Evolutionary conservation across 805 yeast genomes (phyloP).

Genomic region (Candida endomychidarum): DNA sequence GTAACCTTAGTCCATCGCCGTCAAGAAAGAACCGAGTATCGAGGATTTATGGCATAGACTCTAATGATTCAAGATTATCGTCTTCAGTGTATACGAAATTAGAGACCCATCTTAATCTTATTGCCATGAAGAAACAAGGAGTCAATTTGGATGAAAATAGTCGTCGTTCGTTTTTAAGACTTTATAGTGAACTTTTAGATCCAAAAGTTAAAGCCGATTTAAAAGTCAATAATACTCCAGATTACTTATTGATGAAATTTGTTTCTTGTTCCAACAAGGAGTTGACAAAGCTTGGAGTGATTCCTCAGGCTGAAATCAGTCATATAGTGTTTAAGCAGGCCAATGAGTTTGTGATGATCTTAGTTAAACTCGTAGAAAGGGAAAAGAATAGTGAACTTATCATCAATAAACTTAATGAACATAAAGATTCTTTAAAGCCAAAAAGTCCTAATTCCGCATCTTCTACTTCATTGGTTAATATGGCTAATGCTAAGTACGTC

Average conservation of each 20-base stretch:
- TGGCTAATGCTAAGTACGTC: conserved; percentile 22
- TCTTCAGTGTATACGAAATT: conserved; percentile 37
- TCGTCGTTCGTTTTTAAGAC: conserved; percentile 57
- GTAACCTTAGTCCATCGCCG: conserved; percentile 5
- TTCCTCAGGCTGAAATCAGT: conserved; percentile 29
- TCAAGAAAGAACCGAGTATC: conserved; percentile 12
- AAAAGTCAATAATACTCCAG: conserved; percentile 32
- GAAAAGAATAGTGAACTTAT: conserved; percentile 40
- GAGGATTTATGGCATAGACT: conserved; percentile 14
- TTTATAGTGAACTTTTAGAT: conserved; percentile 60
- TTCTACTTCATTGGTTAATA: not conserved
- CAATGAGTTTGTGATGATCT: conserved; percentile 33
- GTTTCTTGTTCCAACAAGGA: conserved; percentile 55
- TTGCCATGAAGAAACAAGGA: conserved; percentile 46
- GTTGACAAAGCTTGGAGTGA: conserved; percentile 40
- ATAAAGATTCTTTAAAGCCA: conserved; percentile 38
- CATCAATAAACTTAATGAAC: conserved; percentile 44
- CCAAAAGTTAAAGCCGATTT: conserved; percentile 41
- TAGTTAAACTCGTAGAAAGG: conserved; percentile 35
- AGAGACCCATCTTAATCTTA: conserved; percentile 40
- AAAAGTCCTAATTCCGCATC: conserved; percentile 3
- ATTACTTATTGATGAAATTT: conserved; percentile 52
- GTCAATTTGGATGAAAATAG: conserved; percentile 46
- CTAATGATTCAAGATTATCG: conserved; percentile 35
- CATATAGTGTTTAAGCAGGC: conserved; percentile 38